Evolutionary conservation across 257 asterid species (phyloP).

Genomic region (Salvia miltiorrhiza): DNA sequence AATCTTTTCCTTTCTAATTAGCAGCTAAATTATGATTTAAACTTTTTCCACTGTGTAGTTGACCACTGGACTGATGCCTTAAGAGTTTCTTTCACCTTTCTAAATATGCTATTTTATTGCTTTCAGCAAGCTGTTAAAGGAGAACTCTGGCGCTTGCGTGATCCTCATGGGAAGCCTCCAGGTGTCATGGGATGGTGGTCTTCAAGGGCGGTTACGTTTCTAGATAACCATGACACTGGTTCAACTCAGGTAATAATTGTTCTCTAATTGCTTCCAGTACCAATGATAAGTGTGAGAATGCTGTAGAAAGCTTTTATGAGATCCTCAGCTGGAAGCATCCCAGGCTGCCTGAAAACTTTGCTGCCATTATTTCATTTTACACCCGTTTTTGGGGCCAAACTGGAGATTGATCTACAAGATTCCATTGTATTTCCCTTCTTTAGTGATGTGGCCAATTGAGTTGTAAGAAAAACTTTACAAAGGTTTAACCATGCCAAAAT

Average conservation of each 20-base stretch:
- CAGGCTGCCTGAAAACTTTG: background rate
- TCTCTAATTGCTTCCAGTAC: background rate
- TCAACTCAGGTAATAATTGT: conserved; percentile 76
- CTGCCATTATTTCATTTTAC: background rate
- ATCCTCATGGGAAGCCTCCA: conserved; percentile 80
- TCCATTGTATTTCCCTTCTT: background rate
- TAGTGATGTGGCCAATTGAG: background rate
- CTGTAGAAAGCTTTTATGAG: background rate
- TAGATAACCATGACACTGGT: conserved; percentile 96
- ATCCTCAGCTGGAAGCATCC: background rate
- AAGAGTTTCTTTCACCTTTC: conserved; percentile 5
- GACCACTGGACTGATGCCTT: background rate
- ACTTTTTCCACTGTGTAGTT: background rate
- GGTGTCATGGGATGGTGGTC: conserved; percentile 99
- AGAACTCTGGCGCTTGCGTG: conserved; percentile 87
- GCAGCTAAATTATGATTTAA: background rate
- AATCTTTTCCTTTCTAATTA: background rate
- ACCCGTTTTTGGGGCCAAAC: background rate
- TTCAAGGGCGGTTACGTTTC: conserved; percentile 87
- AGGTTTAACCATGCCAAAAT: background rate
- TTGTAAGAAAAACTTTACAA: background rate
- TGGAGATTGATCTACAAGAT: background rate
- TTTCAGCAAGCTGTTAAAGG: conserved; percentile 93
- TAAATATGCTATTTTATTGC: background rate
- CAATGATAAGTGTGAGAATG: background rate